A percentile compares a stretch with the other conserved stretches of the same genome.
These are phyloP conservation scores for Mycotypha africana DNA, from an alignment of 371 early-diverging fungal genomes.

Conservation along the genomic window DNA sequence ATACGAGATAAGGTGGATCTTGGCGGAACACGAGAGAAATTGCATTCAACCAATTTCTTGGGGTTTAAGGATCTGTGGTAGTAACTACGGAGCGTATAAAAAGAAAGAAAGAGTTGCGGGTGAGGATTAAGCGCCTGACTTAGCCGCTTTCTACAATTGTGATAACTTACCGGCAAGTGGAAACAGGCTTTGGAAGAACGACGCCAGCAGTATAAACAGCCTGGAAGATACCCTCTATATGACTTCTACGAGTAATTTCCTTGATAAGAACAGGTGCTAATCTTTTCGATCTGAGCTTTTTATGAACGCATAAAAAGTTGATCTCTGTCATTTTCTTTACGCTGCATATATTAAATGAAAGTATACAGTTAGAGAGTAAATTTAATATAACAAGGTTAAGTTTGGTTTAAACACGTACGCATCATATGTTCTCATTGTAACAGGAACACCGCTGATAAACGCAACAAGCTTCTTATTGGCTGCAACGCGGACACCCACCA, in stretches of 20 bases:
- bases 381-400: background rate
- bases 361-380: background rate
- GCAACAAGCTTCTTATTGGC: slow-evolving; percentile 84
- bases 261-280: slow-evolving; percentile 98
- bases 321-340: slow-evolving; percentile 82
- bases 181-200: slow-evolving; percentile 86
- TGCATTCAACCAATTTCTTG: slow-evolving; percentile 89
- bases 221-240: slow-evolving; percentile 93
- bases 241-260: slow-evolving; percentile 95
- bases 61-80: slow-evolving; percentile 92
- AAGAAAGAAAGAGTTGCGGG: no score
- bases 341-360: slow-evolving; percentile 20
- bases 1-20: slow-evolving; percentile 73
- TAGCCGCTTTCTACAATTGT: background rate
- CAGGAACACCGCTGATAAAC: slow-evolving; percentile 92
- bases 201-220: slow-evolving; percentile 98
- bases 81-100: slow-evolving; percentile 64
- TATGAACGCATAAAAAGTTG: slow-evolving; percentile 98
- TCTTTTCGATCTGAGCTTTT: slow-evolving; percentile 91
- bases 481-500: slow-evolving; percentile 88
- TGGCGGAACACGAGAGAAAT: slow-evolving; percentile 76
- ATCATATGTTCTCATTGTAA: slow-evolving; percentile 65
- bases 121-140: no score
- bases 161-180: slow-evolving; percentile 61
- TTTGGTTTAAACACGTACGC: slow-evolving; percentile 46